phyloP scores from a whole-genome alignment of 306 rosid genomes.

The Gastrolobium bilobum region DNA sequence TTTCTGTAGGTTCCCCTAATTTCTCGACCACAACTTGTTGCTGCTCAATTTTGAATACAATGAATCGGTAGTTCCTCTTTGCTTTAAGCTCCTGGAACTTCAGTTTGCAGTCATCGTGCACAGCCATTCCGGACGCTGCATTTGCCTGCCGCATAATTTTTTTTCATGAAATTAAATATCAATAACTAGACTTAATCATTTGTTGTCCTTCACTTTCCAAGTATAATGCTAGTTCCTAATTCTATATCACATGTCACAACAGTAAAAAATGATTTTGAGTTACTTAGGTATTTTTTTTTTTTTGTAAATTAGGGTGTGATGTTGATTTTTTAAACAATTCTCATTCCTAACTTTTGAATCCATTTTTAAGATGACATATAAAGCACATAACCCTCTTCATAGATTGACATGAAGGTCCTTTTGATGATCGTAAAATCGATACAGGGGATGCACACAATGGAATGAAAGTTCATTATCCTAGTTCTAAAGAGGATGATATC shows the following conservation, averaged over 20 bases:
- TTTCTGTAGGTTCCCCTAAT: conserved; percentile 62
- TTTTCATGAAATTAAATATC: not conserved
- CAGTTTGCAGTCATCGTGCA: conserved; percentile 85
- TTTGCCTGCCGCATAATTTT: conserved; percentile 68
- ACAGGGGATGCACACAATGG: not conserved
- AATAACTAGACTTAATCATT: not conserved
- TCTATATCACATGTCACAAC: not conserved
- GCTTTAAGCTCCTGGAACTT: conserved; percentile 81
- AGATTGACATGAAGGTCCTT: not conserved
- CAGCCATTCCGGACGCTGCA: conserved; percentile 92
- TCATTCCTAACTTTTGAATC: not conserved
- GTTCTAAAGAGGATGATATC: conserved; percentile 12
- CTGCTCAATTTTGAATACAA: conserved; percentile 74
- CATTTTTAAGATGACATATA: not conserved
- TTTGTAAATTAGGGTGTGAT: not conserved
- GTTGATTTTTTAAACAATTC: not conserved
- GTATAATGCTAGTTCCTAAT: not conserved
- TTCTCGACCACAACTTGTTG: conserved; percentile 76
- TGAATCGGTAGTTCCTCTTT: conserved; percentile 76
- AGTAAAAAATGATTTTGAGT: not conserved
- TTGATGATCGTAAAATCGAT: not conserved
- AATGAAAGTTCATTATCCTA: not conserved
- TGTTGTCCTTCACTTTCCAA: not conserved
- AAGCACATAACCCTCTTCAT: not conserved
- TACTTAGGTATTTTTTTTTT: not conserved